phyloP scores from a whole-genome alignment of 1,284 basidiomycete species.

The Trichosporon asahii region DNA sequence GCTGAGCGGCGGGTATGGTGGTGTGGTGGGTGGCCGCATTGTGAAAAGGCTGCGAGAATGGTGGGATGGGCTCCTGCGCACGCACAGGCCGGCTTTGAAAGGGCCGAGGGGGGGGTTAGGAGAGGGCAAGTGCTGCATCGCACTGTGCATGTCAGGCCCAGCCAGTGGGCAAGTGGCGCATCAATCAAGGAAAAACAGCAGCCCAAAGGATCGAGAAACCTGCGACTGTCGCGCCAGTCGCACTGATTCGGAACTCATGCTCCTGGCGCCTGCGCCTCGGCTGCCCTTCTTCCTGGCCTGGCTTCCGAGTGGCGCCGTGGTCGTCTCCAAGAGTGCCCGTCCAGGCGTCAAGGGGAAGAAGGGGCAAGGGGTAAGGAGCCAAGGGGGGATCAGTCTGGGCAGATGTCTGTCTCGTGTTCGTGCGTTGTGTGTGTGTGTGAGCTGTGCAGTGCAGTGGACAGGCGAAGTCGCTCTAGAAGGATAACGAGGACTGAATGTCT shows the following conservation, averaged over 20 bases:
- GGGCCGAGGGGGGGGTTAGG: background rate
- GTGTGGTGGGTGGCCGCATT: background rate
- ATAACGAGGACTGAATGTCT: background rate
- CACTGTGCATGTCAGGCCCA: background rate
- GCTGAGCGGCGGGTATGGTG: background rate
- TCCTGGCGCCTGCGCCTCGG: background rate
- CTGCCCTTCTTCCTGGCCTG: background rate
- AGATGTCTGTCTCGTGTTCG: background rate
- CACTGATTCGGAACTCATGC: background rate
- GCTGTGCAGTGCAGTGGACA: background rate
- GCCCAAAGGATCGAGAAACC: background rate
- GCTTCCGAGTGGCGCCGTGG: constrained; percentile 4
- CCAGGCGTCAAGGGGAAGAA: background rate
- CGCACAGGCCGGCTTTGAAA: background rate
- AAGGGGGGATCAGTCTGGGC: background rate
- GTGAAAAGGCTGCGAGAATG: constrained; percentile 1
- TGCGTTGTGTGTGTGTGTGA: background rate
- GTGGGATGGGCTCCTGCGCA: background rate
- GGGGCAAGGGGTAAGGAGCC: background rate
- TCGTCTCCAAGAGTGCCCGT: background rate
- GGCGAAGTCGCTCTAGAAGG: background rate
- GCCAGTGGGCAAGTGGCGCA: background rate
- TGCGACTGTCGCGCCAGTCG: constrained; percentile 1
- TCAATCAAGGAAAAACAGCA: background rate
- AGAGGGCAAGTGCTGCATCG: background rate